Evolutionary conservation across 2,329 filamentous ascomycete genomes (phyloP).

Genomic region (Emergomyces africanus): DNA sequence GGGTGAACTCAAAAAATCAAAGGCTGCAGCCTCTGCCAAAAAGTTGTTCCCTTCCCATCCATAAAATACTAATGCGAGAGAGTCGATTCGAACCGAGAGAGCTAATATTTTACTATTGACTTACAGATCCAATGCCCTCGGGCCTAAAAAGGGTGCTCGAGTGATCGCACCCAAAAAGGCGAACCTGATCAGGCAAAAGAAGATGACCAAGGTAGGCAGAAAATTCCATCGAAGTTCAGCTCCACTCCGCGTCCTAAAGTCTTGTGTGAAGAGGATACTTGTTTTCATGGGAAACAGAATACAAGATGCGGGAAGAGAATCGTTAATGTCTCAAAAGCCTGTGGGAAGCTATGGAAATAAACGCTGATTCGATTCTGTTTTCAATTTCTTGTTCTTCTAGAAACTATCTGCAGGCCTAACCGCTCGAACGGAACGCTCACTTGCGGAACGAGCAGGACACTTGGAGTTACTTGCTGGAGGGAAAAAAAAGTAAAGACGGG

Average conservation of each 20-base stretch:
- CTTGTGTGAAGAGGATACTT: background rate
- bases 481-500: constrained; percentile 41
- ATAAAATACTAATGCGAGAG: no score
- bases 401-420: constrained; percentile 52
- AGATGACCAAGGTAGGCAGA: constrained; percentile 45
- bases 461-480: constrained; percentile 54
- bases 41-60: constrained; percentile 22
- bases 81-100: background rate
- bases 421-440: constrained; percentile 52
- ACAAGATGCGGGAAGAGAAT: no score
- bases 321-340: background rate
- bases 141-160: constrained; percentile 46
- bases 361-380: background rate
- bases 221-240: background rate
- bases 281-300: background rate
- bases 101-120: background rate
- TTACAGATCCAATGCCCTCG: constrained; percentile 24
- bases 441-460: constrained; percentile 57
- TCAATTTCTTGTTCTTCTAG: constrained; percentile 16
- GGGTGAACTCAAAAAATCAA: constrained; percentile 34
- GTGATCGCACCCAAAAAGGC: constrained; percentile 56
- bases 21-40: constrained; percentile 23
- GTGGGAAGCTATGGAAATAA: background rate
- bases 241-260: background rate
- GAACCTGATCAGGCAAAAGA: constrained; percentile 45